Percentiles rank a stretch among this genome's conserved stretches.
Evolutionary conservation across 306 rosid genomes (phyloP).

Genomic region (Cucurbita ficifolia): DNA sequence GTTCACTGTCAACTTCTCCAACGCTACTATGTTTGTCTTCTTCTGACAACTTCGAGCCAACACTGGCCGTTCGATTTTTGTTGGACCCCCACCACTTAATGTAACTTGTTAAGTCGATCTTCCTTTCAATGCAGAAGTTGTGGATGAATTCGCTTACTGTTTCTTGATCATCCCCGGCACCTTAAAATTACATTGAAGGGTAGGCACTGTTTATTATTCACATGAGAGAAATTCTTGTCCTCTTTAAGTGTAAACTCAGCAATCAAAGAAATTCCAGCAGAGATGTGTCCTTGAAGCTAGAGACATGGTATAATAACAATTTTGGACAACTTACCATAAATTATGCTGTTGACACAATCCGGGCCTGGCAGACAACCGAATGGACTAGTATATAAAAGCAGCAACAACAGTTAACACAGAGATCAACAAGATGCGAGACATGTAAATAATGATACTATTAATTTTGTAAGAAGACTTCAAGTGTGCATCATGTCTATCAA

Average conservation of each 20-base stretch:
- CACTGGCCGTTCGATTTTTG: slow-evolving; percentile 50
- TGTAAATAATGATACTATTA: neutral
- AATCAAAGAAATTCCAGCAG: slow-evolving; percentile 5
- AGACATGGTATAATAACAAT: neutral
- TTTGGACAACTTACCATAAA: slow-evolving; percentile 48
- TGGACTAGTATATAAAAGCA: slow-evolving; percentile 37
- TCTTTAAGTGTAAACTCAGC: neutral
- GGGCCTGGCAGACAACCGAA: slow-evolving; percentile 75
- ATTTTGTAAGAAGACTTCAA: neutral
- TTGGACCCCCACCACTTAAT: slow-evolving; percentile 92
- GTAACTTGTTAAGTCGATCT: slow-evolving; percentile 70
- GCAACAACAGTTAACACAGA: slow-evolving; percentile 18
- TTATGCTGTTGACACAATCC: slow-evolving; percentile 57
- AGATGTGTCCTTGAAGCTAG: neutral
- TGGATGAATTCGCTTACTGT: slow-evolving; percentile 50
- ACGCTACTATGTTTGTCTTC: slow-evolving; percentile 42
- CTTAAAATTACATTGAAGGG: slow-evolving; percentile 8
- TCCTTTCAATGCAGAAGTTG: slow-evolving; percentile 60
- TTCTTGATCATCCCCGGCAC: slow-evolving; percentile 68
- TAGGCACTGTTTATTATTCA: neutral
- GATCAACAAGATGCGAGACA: slow-evolving; percentile 13
- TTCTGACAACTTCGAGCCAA: slow-evolving; percentile 46
- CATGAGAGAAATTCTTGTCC: neutral
- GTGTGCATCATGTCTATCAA: neutral
- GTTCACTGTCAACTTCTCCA: slow-evolving; percentile 62